Evolutionary conservation across 768 basidiomycete species (phyloP).

Genomic region (Aureoboletus auriporus): DNA sequence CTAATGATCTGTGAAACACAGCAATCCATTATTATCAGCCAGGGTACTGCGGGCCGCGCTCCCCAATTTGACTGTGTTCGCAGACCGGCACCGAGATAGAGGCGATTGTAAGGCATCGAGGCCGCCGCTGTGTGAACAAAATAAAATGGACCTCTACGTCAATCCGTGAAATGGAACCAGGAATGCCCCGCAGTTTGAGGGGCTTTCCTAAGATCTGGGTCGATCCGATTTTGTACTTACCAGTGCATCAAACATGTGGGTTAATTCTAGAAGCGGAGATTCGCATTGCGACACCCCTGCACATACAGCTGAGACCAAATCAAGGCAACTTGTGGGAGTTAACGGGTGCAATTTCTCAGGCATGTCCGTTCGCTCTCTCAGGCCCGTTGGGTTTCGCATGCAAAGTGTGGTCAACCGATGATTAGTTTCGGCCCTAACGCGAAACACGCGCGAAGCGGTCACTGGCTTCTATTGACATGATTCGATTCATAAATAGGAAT

Average conservation of each 20-base stretch:
- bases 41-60: constrained; percentile 17
- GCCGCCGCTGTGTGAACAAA: constrained; percentile 15
- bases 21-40: constrained; percentile 5
- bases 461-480: constrained; percentile 10
- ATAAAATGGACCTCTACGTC: constrained; percentile 16
- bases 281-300: constrained; percentile 16
- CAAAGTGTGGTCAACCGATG: constrained; percentile 1
- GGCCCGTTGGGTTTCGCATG: constrained; percentile 2
- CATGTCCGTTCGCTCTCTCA: constrained; percentile 8
- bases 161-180: constrained; percentile 16
- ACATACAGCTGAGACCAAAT: constrained; percentile 15
- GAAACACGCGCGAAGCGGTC: constrained; percentile 8
- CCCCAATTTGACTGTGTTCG: constrained; percentile 9
- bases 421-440: constrained; percentile 1
- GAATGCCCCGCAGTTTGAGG: constrained; percentile 30
- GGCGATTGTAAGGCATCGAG: constrained; percentile 1
- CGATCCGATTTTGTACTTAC: constrained; percentile 21
- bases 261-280: constrained; percentile 23
- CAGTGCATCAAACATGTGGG: constrained; percentile 11
- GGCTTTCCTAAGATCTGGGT: constrained; percentile 12
- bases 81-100: constrained; percentile 25
- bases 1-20: constrained; percentile 15
- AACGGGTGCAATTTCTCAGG: constrained; percentile 10
- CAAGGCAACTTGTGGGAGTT: constrained; percentile 13
- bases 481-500: constrained; percentile 2